Conservation (phyloP, 257 asterid genomes). For the Misopates orontium region DNA sequence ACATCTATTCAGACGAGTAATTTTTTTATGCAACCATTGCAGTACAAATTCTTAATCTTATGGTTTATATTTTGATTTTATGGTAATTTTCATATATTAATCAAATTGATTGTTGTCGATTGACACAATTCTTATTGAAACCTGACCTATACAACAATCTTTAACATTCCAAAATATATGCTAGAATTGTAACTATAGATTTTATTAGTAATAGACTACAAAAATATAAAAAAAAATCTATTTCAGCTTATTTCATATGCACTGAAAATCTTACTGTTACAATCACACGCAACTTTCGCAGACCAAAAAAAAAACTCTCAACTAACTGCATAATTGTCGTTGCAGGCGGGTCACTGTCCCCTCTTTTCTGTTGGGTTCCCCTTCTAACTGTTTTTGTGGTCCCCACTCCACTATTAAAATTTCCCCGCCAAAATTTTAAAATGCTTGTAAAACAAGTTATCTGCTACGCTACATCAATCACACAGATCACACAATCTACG, state of each 20-base stretch:
- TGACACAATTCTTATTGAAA: too few species aligned
- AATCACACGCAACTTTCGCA: neutral
- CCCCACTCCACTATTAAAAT: conserved; percentile 19
- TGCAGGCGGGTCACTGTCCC: conserved; percentile 35
- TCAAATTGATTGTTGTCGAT: neutral
- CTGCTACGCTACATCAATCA: conserved; percentile 28
- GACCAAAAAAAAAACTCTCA: conserved; percentile 14
- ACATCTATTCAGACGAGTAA: too few species aligned
- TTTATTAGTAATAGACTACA: too few species aligned
- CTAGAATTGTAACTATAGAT: too few species aligned
- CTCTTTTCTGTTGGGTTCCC: conserved; percentile 39
- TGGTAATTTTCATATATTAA: neutral
- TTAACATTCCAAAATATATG: too few species aligned
- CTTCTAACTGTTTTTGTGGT: conserved; percentile 30
- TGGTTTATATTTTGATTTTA: too few species aligned
- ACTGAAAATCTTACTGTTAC: too few species aligned
- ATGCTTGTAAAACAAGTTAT: conserved; percentile 35
- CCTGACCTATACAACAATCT: too few species aligned
- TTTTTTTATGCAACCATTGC: too few species aligned
- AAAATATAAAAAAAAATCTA: too few species aligned
- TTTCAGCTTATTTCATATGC: too few species aligned
- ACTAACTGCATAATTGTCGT: conserved; percentile 32
- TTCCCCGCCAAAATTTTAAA: conserved; percentile 45
- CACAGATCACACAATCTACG: conserved; percentile 5
- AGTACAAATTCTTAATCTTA: too few species aligned